A percentile compares a stretch with the other conserved stretches of the same genome.
phyloP scores from a whole-genome alignment of 768 basidiomycete species.

The Psilocybe subaeruginosa region DNA sequence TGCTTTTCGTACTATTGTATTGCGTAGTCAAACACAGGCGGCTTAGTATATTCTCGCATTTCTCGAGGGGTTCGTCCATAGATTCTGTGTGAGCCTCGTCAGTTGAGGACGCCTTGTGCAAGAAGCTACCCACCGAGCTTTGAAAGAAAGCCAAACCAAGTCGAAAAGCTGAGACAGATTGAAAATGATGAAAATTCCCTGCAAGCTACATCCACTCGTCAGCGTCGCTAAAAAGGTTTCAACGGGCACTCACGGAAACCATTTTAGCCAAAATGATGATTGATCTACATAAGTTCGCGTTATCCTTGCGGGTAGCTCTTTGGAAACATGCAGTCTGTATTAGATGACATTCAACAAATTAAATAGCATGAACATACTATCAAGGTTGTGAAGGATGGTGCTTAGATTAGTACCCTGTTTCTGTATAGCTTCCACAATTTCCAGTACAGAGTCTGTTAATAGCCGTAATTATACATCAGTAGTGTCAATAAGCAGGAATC shows the following conservation, averaged over 20 bases:
- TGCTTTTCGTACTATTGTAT: conserved; percentile 70
- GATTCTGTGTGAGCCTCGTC: conserved; percentile 40
- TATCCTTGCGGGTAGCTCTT: conserved; percentile 72
- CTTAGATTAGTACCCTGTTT: conserved; percentile 25
- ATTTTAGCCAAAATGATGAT: conserved; percentile 90
- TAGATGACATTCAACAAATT: too few species aligned
- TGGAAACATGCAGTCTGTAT: not conserved
- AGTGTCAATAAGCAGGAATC: too few species aligned
- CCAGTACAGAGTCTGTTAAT: conserved; percentile 45
- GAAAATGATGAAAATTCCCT: conserved; percentile 82
- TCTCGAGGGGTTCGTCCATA: conserved; percentile 91
- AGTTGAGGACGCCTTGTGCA: conserved; percentile 23
- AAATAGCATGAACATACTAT: conserved; percentile 36
- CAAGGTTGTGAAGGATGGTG: conserved; percentile 40
- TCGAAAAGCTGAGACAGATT: conserved; percentile 86
- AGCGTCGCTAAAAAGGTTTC: not conserved
- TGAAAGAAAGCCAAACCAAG: conserved; percentile 69
- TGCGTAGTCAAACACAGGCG: conserved; percentile 86
- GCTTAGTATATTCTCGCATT: conserved; percentile 88
- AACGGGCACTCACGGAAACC: conserved; percentile 74
- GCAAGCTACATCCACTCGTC: conserved; percentile 47
- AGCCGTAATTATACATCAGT: too few species aligned
- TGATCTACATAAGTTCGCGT: conserved; percentile 92
- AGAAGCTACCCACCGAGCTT: conserved; percentile 61
- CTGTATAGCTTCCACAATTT: conserved; percentile 43